Percentiles rank a stretch among this genome's conserved stretches.
These are phyloP conservation scores for Echites panduratus DNA, from an alignment of 257 asterid genomes.

Conservation along the genomic window DNA sequence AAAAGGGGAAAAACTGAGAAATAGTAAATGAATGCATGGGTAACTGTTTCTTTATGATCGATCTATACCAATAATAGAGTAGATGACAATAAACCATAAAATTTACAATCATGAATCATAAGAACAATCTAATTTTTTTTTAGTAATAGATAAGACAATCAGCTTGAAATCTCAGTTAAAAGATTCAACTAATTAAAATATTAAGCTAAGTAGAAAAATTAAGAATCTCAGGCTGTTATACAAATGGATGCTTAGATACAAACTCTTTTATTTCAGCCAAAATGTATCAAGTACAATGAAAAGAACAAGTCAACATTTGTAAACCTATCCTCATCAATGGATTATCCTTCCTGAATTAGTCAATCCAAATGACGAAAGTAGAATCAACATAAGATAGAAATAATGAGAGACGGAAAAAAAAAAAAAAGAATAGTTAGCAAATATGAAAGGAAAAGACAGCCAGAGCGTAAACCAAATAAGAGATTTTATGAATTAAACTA, in stretches of 20 bases:
- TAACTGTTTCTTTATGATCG: not conserved
- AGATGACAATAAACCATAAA: not conserved
- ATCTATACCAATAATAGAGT: not conserved
- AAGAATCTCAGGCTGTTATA: not conserved
- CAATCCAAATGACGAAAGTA: not conserved
- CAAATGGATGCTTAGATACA: too few species aligned
- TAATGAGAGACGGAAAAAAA: not conserved
- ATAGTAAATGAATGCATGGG: not conserved
- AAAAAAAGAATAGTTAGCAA: not conserved
- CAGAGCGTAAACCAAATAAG: not conserved
- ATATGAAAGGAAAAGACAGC: not conserved
- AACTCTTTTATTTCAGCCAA: too few species aligned
- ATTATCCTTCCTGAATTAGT: not conserved
- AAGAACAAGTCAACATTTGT: not conserved
- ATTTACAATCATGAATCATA: not conserved
- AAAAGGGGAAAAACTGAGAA: not conserved
- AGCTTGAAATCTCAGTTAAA: not conserved
- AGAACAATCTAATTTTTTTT: not conserved
- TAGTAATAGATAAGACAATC: not conserved
- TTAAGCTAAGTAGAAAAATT: too few species aligned
- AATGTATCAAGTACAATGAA: too few species aligned
- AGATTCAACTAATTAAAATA: not conserved
- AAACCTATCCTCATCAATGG: not conserved
- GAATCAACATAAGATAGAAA: not conserved
- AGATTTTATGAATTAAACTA: conserved; percentile 11